Percentiles rank a stretch among this genome's conserved stretches.
These are phyloP conservation scores for Thinopyrum elongatum DNA, from an alignment of 176 grass and related monocot species.

Conservation along the genomic window DNA sequence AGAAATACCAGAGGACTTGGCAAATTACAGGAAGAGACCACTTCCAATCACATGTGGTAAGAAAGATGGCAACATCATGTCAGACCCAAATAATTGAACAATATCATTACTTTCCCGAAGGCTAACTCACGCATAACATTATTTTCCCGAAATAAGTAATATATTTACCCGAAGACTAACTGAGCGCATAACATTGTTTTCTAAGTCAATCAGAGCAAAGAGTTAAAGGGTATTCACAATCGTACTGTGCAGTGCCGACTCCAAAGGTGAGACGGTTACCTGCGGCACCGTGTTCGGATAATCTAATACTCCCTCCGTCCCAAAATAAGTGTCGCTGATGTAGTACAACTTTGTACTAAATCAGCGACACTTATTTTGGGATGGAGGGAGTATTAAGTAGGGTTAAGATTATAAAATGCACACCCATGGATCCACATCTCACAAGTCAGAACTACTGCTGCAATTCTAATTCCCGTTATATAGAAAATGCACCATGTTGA, in stretches of 20 bases:
- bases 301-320: neutral
- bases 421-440: neutral
- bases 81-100: neutral
- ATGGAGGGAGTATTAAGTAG: neutral
- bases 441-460: neutral
- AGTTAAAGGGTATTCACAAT: constrained; percentile 19
- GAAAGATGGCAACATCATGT: constrained; percentile 11
- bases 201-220: constrained; percentile 5
- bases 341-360: too few relatives aligned
- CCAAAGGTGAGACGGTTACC: neutral
- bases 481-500: neutral
- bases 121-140: neutral
- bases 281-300: neutral
- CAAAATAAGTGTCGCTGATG: too few relatives aligned
- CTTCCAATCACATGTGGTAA: neutral
- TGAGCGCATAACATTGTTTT: neutral
- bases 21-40: neutral
- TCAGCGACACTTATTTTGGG: too few relatives aligned
- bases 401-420: neutral
- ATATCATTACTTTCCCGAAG: neutral
- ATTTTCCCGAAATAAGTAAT: neutral
- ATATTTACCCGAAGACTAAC: neutral
- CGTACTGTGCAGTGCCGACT: neutral
- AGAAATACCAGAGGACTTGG: neutral
- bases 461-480: neutral